These are phyloP conservation scores for Fraxinus baroniana DNA, from an alignment of 305 asterid genomes.

Conservation along the genomic window DNA sequence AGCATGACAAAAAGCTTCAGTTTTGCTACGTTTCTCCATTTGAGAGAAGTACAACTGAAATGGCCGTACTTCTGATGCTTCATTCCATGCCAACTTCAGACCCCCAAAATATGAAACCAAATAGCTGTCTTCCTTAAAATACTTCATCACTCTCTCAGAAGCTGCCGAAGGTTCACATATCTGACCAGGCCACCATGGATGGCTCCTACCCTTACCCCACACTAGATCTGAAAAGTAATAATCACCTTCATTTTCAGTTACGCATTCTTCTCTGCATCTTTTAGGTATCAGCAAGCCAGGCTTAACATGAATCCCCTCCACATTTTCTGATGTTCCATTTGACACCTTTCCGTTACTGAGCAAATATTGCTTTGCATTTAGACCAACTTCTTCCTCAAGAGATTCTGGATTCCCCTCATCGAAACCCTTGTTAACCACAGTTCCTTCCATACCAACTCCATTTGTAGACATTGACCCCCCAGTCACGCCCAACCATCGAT, in stretches of 20 bases:
- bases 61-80: slow-evolving; percentile 52
- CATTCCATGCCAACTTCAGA: slow-evolving; percentile 75
- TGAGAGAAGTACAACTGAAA: slow-evolving; percentile 50
- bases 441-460: slow-evolving; percentile 20
- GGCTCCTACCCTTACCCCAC: slow-evolving; percentile 86
- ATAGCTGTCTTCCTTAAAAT: slow-evolving; percentile 44
- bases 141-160: slow-evolving; percentile 44
- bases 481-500: slow-evolving; percentile 17
- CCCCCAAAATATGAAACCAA: slow-evolving; percentile 82
- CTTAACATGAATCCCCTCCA: slow-evolving; percentile 26
- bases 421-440: slow-evolving; percentile 16
- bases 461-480: slow-evolving; percentile 23
- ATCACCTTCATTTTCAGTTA: slow-evolving; percentile 49
- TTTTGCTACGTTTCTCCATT: slow-evolving; percentile 58
- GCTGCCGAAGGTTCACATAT: slow-evolving; percentile 64
- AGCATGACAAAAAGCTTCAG: slow-evolving; percentile 46
- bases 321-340: slow-evolving; percentile 22
- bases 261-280: slow-evolving; percentile 28
- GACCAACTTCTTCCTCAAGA: slow-evolving; percentile 19
- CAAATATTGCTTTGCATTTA: slow-evolving; percentile 20
- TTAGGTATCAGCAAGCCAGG: slow-evolving; percentile 23
- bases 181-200: slow-evolving; percentile 99
- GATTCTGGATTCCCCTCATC: slow-evolving; percentile 12
- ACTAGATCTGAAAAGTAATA: slow-evolving; percentile 63
- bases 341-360: slow-evolving; percentile 24